phyloP scores from a whole-genome alignment of 805 yeast species.

The Zygoascus biomembranicola region DNA sequence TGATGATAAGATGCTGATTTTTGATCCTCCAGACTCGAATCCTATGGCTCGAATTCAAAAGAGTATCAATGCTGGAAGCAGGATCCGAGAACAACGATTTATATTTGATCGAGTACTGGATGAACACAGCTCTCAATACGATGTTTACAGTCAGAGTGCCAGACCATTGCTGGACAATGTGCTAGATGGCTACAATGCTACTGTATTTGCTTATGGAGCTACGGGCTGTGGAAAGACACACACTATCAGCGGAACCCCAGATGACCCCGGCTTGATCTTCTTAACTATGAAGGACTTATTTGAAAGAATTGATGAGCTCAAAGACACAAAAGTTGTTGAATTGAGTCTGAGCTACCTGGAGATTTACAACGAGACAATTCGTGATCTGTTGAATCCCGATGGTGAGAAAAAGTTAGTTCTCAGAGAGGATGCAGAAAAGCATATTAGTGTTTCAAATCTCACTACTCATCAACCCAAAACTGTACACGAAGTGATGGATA shows the following conservation, averaged over 20 bases:
- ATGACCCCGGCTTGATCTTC: conserved; percentile 71
- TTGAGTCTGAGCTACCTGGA: conserved; percentile 63
- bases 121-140: conserved; percentile 52
- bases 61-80: conserved; percentile 18
- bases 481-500: conserved; percentile 42
- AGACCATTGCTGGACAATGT: conserved; percentile 65
- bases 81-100: conserved; percentile 67
- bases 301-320: conserved; percentile 44
- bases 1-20: conserved; percentile 76
- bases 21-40: conserved; percentile 73
- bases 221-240: conserved; percentile 98
- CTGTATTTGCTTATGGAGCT: conserved; percentile 91
- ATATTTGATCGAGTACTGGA: conserved; percentile 78
- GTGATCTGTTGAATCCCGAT: conserved; percentile 62
- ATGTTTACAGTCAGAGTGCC: conserved; percentile 60
- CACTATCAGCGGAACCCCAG: conserved; percentile 71
- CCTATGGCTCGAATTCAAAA: conserved; percentile 48
- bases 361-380: conserved; percentile 82
- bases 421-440: conserved; percentile 61
- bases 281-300: conserved; percentile 72
- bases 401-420: conserved; percentile 34
- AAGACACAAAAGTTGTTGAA: conserved; percentile 50
- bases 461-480: conserved; percentile 48
- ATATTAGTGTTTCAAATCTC: conserved; percentile 65
- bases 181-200: conserved; percentile 79